Evolutionary conservation across 2,329 filamentous ascomycete species (phyloP).

Genomic region (Sporothrix mexicana): DNA sequence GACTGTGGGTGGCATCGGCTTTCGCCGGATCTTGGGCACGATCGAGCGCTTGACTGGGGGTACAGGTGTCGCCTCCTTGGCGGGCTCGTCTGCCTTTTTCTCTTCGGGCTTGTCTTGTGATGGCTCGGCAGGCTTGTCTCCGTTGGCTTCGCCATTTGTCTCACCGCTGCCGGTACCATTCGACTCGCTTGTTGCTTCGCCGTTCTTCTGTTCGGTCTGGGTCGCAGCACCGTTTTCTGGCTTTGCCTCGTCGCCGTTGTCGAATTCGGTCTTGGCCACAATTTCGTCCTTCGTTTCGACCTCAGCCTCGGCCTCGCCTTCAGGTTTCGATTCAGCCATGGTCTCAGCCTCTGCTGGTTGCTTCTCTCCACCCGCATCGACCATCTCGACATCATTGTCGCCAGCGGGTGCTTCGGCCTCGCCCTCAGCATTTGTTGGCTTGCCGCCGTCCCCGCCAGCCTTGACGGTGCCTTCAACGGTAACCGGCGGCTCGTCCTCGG

Average conservation of each 20-base stretch:
- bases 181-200: neutral
- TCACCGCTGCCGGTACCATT: too few species aligned
- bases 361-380: slow-evolving; percentile 3
- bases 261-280: slow-evolving; percentile 6
- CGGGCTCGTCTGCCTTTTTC: neutral
- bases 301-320: neutral
- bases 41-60: neutral
- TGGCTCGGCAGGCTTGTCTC: neutral
- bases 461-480: slow-evolving; percentile 61
- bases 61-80: neutral
- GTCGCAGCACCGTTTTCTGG: neutral
- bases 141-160: neutral
- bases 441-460: slow-evolving; percentile 45
- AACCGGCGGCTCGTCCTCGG: slow-evolving; percentile 20
- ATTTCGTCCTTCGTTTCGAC: neutral
- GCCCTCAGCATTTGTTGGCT: neutral
- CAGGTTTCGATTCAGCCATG: neutral
- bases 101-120: neutral
- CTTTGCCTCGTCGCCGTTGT: neutral
- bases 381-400: slow-evolving; percentile 3
- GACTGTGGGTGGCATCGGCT: slow-evolving; percentile 57
- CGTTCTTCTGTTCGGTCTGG: neutral
- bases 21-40: neutral
- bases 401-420: neutral
- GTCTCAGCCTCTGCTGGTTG: neutral